Conservation (phyloP, 2,329 filamentous ascomycete genomes). For the Epicoccum nigrum region DNA sequence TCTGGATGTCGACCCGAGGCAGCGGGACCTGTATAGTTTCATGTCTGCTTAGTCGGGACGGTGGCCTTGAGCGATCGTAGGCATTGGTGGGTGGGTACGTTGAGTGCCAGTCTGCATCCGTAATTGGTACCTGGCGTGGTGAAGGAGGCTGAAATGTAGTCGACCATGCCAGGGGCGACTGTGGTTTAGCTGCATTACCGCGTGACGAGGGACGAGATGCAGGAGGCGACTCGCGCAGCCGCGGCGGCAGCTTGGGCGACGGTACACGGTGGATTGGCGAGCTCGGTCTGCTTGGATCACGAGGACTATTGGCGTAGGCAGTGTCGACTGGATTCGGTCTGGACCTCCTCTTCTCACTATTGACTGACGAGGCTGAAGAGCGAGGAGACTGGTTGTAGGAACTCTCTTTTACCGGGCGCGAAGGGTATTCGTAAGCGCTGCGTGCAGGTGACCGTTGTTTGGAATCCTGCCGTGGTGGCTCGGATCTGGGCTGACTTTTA, state of each 20-base stretch:
- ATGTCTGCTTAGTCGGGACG: constrained; percentile 35
- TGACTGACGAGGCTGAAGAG: constrained; percentile 41
- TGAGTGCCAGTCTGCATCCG: constrained; percentile 39
- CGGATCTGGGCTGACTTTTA: constrained; percentile 25
- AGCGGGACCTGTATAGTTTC: constrained; percentile 38
- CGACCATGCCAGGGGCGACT: constrained; percentile 36
- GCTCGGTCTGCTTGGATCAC: constrained; percentile 30
- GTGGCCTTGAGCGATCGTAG: constrained; percentile 34
- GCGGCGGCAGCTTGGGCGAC: constrained; percentile 39
- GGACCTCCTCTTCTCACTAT: constrained; percentile 23
- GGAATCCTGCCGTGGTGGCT: constrained; percentile 25
- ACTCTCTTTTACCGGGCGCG: constrained; percentile 34
- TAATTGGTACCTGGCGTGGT: constrained; percentile 27
- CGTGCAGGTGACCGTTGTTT: constrained; percentile 24
- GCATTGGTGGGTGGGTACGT: constrained; percentile 37
- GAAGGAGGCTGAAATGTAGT: constrained; percentile 25
- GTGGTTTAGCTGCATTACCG: constrained; percentile 26
- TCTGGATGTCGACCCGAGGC: constrained; percentile 43
- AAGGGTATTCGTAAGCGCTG: constrained; percentile 25
- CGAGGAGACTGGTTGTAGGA: constrained; percentile 35
- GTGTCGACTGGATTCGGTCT: constrained; percentile 30
- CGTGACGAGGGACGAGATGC: constrained; percentile 38
- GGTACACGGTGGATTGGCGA: constrained; percentile 33
- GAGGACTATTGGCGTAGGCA: constrained; percentile 22
- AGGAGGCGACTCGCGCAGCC: constrained; percentile 31